Base-by-base conservation (phyloP, 768 basidiomycete genomes). In the Suillus ampliporus region DNA sequence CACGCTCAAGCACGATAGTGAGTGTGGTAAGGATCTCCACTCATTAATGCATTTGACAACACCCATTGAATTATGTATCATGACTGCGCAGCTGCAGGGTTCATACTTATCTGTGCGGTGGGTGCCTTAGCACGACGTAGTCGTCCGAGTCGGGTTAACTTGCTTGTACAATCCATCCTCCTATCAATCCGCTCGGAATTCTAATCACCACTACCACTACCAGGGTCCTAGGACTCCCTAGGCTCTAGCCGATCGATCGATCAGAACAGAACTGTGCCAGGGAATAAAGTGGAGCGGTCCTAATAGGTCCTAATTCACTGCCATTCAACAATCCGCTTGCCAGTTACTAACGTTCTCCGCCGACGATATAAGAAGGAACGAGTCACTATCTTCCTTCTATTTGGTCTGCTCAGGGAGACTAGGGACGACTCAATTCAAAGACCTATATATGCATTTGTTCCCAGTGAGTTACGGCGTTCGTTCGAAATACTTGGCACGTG, bases 401-500 rank as follows among this genome's bases (percentile, higher is more conserved):
- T n/a, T n/a, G n/a, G n/a, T n/a, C n/a, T n/a, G n/a, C n/a, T n/a
- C n/a, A n/a, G n/a, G n/a, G n/a, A n/a, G n/a, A n/a, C n/a, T n/a
- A n/a, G n/a, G n/a, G n/a, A n/a, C n/a, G n/a, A n/a, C n/a, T n/a
- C n/a, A n/a, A n/a, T n/a, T n/a, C n/a, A n/a, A n/a, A n/a, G n/a
- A n/a, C n/a, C n/a, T n/a, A n/a, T n/a, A 11, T 15, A 26, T 40
- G 17, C 17, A 13, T 38, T 26, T 26, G 17, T 40, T 56, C 54
- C 23, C 54, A 40, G 37, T 56, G 40, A 17, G 23, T 11, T 37
- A 38, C 53, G 53, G 37, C 23, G 37, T 38, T 56, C 37, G 37
- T 56, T 40, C 23, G 17, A 56, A 56, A 38, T 51, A 51, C 50
- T 31, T 31, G 31, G 31, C 28, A 51, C 31, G 31, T n/a, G 50